Conservation (phyloP, 805 yeast genomes). For the Saccharomycopsis fibuligera region DNA sequence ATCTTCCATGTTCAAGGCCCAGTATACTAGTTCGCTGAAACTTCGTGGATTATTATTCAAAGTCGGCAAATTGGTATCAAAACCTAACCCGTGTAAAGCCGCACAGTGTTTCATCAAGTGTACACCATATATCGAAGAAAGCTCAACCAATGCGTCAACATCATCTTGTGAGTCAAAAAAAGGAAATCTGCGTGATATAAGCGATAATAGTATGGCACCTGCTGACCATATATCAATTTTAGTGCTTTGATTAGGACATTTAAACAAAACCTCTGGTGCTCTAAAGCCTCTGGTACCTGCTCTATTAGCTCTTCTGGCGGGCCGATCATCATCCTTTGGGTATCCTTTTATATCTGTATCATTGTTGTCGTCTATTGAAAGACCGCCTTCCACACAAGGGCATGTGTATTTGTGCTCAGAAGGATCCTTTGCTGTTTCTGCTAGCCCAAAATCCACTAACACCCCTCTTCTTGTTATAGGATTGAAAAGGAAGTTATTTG, state of each 20-base stretch:
- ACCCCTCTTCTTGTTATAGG: slow-evolving; percentile 67
- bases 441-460: slow-evolving; percentile 87
- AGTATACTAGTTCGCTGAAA: slow-evolving; percentile 37
- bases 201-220: slow-evolving; percentile 77
- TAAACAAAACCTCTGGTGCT: slow-evolving; percentile 87
- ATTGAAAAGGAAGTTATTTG: slow-evolving; percentile 63
- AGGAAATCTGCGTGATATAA: slow-evolving; percentile 78
- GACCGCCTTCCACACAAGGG: slow-evolving; percentile 46
- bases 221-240: slow-evolving; percentile 91
- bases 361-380: slow-evolving; percentile 10
- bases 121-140: slow-evolving; percentile 74
- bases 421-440: slow-evolving; percentile 41
- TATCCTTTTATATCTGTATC: slow-evolving; percentile 50
- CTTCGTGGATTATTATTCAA: slow-evolving; percentile 37
- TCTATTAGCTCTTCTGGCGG: slow-evolving; percentile 88
- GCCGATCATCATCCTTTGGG: slow-evolving; percentile 80
- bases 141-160: slow-evolving; percentile 81
- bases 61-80: slow-evolving; percentile 59
- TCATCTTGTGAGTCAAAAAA: slow-evolving; percentile 93
- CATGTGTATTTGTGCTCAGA: slow-evolving; percentile 31
- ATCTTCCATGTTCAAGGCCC: slow-evolving; percentile 39
- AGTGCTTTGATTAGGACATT: slow-evolving; percentile 76
- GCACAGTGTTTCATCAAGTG: slow-evolving; percentile 71
- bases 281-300: slow-evolving; percentile 96
- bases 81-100: slow-evolving; percentile 78